These are phyloP conservation scores for Heliamphora exappendiculata DNA, from an alignment of 148 eudicot species.

Conservation along the genomic window DNA sequence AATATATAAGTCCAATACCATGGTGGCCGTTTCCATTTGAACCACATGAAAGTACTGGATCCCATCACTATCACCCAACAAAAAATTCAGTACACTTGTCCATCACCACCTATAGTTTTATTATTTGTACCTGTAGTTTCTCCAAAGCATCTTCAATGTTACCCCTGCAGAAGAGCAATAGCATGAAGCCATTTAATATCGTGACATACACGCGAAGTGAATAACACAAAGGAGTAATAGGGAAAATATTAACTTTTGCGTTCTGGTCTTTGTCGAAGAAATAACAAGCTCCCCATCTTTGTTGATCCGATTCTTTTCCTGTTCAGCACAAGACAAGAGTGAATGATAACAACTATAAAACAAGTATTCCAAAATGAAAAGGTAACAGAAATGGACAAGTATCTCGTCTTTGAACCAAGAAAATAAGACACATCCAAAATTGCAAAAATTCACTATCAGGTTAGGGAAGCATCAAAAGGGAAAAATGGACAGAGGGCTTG, in stretches of 20 bases:
- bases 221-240: slow-evolving; percentile 7
- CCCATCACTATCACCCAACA: background rate
- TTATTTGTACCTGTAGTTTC: slow-evolving; percentile 62
- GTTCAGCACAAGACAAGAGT: slow-evolving; percentile 12
- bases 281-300: slow-evolving; percentile 82
- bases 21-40: background rate
- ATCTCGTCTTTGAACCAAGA: background rate
- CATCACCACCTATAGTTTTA: background rate
- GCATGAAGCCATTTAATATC: slow-evolving; percentile 12
- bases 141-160: slow-evolving; percentile 68
- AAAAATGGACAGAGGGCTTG: too few species aligned
- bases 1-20: background rate
- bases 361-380: background rate
- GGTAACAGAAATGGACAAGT: background rate
- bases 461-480: background rate
- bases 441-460: background rate
- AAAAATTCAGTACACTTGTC: background rate
- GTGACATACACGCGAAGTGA: slow-evolving; percentile 1
- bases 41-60: background rate
- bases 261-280: slow-evolving; percentile 73
- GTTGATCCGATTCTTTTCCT: slow-evolving; percentile 91
- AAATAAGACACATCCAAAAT: background rate
- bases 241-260: slow-evolving; percentile 58
- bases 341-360: background rate
- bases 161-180: slow-evolving; percentile 41